Base-by-base conservation (phyloP, 495 filamentous ascomycete species). In the Neurospora sp. region DNA sequence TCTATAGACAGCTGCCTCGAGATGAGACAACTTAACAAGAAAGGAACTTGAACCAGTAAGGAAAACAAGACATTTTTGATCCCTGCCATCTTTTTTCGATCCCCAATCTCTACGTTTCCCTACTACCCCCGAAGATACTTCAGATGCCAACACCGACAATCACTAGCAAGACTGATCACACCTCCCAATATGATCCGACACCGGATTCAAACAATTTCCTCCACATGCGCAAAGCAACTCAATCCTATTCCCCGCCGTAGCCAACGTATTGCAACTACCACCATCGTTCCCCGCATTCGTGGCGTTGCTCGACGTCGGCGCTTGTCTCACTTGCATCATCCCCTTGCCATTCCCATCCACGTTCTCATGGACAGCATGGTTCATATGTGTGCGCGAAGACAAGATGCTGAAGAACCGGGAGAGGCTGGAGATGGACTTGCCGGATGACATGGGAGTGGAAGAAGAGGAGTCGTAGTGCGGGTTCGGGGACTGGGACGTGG, bases 171-270 rank as follows among this genome's bases (percentile, higher is more conserved):
- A 75, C 9, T 38, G 59, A 72, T 80, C 79, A 73, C 79, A 80
- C 70, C 79, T 59, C 37, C 79, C 79, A 54, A 80, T 79, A 40
- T 80, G 79, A 71, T 80, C 78, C 10, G 28, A 34, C 24, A 36
- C 40, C 17, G 79, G 79, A 69, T 85, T 85, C 72, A 83, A 70
- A 66, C 83, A 85, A 54, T 78, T 77, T 69, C 79, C 77, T 28
- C 79, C 76, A 43, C 83, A 85, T 19, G 81, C 74, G 31, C 83
- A 85, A 15, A 85, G 62, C 71, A 85, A 74, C 77, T 83, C 75
- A 34, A 85, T 76, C 40, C 70, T 71, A 38, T 80, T 80, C 10
- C 76, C 76, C 10, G 76, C 43, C 39, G 69, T 74, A 70, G 73
- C 73, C 37, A 73, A 62, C 38, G 69, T 38, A 17, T 21, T 36